These are phyloP conservation scores for Geranomyces michiganensis DNA, from an alignment of 192 early-diverging fungal species.

Conservation along the genomic window DNA sequence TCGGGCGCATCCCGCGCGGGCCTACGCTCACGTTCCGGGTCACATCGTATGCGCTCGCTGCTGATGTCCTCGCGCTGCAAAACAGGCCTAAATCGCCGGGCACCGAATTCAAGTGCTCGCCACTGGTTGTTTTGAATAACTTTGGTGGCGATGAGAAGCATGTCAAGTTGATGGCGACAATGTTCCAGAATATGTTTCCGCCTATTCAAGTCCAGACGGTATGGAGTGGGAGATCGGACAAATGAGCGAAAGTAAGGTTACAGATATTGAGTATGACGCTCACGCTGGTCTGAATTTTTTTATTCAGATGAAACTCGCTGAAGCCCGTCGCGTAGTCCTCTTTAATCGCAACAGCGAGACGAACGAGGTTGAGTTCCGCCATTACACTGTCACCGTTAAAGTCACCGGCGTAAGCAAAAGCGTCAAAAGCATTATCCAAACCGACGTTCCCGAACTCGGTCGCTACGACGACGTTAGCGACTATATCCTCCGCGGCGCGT, in stretches of 20 bases:
- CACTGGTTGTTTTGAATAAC: conserved; percentile 84
- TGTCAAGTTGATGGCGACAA: conserved; percentile 88
- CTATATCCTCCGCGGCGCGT: conserved; percentile 82
- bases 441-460: conserved; percentile 76
- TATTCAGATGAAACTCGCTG: conserved; percentile 79
- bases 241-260: background rate
- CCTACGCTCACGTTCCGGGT: conserved; percentile 92
- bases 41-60: conserved; percentile 74
- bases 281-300: conserved; percentile 21
- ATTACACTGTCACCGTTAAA: conserved; percentile 88
- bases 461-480: conserved; percentile 90
- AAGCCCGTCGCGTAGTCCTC: conserved; percentile 88
- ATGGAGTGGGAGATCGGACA: conserved; percentile 18
- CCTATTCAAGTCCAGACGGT: conserved; percentile 90
- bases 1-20: conserved; percentile 84
- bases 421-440: conserved; percentile 51
- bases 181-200: conserved; percentile 98
- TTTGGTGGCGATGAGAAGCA: conserved; percentile 72
- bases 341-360: conserved; percentile 89
- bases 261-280: background rate
- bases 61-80: conserved; percentile 82
- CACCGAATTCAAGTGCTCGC: conserved; percentile 74
- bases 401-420: conserved; percentile 41
- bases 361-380: conserved; percentile 86
- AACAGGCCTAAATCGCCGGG: conserved; percentile 76